Evolutionary conservation across 805 yeast genomes (phyloP).

Genomic region (Suhomyces kilbournensis): DNA sequence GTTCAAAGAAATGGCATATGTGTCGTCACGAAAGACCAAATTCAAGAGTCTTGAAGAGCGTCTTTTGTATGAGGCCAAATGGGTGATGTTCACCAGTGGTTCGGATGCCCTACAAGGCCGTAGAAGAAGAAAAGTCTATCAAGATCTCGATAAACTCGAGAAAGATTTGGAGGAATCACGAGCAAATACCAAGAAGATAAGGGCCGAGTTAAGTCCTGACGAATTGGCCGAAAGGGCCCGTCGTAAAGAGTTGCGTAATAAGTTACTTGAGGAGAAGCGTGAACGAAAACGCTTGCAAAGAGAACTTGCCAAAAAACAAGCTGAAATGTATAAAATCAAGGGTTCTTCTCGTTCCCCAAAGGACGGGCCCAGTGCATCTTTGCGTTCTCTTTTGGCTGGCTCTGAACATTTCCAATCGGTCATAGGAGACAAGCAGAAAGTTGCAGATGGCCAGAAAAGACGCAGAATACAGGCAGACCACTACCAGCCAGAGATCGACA

Average conservation of each 20-base stretch:
- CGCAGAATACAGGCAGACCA: slow-evolving; percentile 26
- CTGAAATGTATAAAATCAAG: not conserved
- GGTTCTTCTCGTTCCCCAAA: not conserved
- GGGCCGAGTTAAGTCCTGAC: slow-evolving; percentile 13
- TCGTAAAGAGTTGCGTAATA: slow-evolving; percentile 5
- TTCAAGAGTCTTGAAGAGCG: slow-evolving; percentile 29
- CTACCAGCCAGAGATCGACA: slow-evolving; percentile 24
- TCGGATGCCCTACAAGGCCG: not conserved
- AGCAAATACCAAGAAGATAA: slow-evolving; percentile 2
- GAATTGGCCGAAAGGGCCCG: slow-evolving; percentile 10
- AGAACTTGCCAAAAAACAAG: not conserved
- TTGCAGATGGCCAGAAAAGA: slow-evolving; percentile 34
- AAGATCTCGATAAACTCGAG: not conserved
- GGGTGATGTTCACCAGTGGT: slow-evolving; percentile 26
- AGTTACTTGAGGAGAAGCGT: not conserved
- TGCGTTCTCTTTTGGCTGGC: slow-evolving; percentile 16
- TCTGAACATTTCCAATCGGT: slow-evolving; percentile 39
- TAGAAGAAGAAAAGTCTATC: slow-evolving; percentile 7
- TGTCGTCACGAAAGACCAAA: slow-evolving; percentile 23
- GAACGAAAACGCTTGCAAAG: slow-evolving; percentile 3
- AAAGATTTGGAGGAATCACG: slow-evolving; percentile 12
- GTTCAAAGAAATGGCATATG: slow-evolving; percentile 22
- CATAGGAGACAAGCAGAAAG: slow-evolving; percentile 32
- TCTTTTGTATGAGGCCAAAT: slow-evolving; percentile 38
- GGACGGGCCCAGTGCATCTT: not conserved